A percentile compares a stretch with the other conserved stretches of the same genome.
phyloP scores from a whole-genome alignment of 768 basidiomycete species.

The Exidia glandulosa region DNA sequence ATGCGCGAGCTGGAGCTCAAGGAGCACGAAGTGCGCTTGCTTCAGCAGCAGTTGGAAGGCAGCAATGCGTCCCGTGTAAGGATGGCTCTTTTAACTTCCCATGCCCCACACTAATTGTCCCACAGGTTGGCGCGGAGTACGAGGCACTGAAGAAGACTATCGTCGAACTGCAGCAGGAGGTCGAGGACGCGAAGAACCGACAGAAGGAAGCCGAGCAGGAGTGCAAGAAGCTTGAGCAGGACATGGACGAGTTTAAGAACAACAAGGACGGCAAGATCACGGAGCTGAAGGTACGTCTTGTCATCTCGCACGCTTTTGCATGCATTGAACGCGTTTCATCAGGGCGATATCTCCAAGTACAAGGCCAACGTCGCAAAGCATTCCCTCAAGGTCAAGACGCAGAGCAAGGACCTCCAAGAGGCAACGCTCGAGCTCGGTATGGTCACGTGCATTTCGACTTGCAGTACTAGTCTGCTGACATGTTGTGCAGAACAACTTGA shows the following conservation, averaged over 20 bases:
- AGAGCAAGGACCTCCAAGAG: constrained; percentile 85
- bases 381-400: constrained; percentile 66
- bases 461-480: not conserved
- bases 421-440: constrained; percentile 78
- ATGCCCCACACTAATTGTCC: not conserved
- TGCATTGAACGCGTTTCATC: not conserved
- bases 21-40: constrained; percentile 70
- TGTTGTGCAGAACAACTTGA: constrained; percentile 61
- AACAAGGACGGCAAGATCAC: constrained; percentile 96
- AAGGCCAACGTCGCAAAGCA: constrained; percentile 76
- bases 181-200: constrained; percentile 61
- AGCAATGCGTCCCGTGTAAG: constrained; percentile 84
- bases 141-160: constrained; percentile 59
- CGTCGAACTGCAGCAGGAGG: constrained; percentile 39
- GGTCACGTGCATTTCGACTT: constrained; percentile 18
- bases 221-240: constrained; percentile 79
- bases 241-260: constrained; percentile 98
- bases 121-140: constrained; percentile 71
- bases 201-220: constrained; percentile 69
- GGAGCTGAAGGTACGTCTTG: constrained; percentile 65
- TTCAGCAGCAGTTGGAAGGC: constrained; percentile 76
- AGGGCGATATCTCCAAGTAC: constrained; percentile 72
- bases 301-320: not conserved
- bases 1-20: constrained; percentile 76
- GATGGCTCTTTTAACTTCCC: constrained; percentile 1